Evolutionary conservation across 306 rosid genomes (phyloP), one percentile per base, ranked within the genome.

Genomic region (Begonia fuchsioides): DNA sequence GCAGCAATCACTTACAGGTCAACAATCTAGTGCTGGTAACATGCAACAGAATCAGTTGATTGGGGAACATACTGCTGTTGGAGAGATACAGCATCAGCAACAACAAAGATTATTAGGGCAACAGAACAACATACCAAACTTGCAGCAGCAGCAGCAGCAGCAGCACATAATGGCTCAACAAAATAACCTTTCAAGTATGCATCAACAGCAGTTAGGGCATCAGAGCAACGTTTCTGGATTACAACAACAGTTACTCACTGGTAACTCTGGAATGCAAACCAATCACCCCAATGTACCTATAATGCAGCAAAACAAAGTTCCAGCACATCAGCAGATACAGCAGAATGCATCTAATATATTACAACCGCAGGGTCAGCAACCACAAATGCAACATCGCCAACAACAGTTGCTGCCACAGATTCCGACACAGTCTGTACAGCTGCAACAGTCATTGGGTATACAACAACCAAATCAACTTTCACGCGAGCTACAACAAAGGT

Each of bases 401-500:
- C 88, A 76, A 66, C 93, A 81, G 54, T 18, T 78, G 57, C 65
- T 81, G 69, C 63, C 93, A 15, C 95, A 81, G 73, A 78, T 76
- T 55, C 86, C 78, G 32, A 59, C 81, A 52, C 95, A 88, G 69
- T 59, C 88, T 53, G 12, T 79, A 46, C 95, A 80, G 77, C 59
- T 81, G 74, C 96, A 78, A 66, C 93, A 69, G 60, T 83, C 74
- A 49, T 48, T 76, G 59, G 71, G 81, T 63, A 44, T 79, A 71
- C 96, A 74, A 58, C 93, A 76, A 68, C 72, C 76, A 32, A 81
- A 76, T 67, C 52, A 69, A 38, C 68, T 81, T 19, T 80, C 81
- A 60, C 78, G 82, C 19, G 96, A 87, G 52, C 62, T 83, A 79
- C 88, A 72, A 47, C 95, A 76, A 62, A 84, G 93, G 68, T 68